A percentile compares a stretch with the other conserved stretches of the same genome.
Conservation (phyloP, 169 alveolate species). For the Plasmodium billcollinsi region DNA sequence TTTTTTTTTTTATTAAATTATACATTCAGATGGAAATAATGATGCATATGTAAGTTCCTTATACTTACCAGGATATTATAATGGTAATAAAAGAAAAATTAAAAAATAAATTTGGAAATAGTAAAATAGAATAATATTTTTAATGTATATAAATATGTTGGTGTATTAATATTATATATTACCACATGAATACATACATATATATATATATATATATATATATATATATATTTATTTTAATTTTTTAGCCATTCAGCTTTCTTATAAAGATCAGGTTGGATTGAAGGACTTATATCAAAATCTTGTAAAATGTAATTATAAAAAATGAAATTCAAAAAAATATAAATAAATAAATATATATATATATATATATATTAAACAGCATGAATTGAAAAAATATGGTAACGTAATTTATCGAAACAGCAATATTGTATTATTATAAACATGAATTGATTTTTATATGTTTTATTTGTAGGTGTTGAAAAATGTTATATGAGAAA, state of each 20-base stretch:
- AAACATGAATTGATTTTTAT: not conserved
- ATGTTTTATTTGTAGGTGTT: slow-evolving; percentile 14
- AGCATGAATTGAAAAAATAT: too few relatives aligned
- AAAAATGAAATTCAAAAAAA: not conserved
- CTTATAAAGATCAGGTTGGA: slow-evolving; percentile 13
- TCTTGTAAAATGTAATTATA: slow-evolving; percentile 35
- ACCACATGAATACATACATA: not conserved
- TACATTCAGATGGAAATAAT: slow-evolving; percentile 26
- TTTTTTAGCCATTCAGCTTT: slow-evolving; percentile 50
- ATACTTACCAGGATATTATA: slow-evolving; percentile 58
- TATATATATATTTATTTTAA: not conserved
- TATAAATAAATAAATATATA: not conserved
- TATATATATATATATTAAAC: too few relatives aligned
- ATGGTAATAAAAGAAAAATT: slow-evolving; percentile 18
- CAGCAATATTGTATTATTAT: not conserved
- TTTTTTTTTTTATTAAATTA: not conserved
- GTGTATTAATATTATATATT: too few relatives aligned
- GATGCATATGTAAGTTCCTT: slow-evolving; percentile 40
- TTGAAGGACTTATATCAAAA: slow-evolving; percentile 25
- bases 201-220: not conserved
- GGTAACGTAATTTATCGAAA: not conserved
- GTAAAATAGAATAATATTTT: not conserved
- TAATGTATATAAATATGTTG: too few relatives aligned
- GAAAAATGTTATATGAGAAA: slow-evolving; percentile 14
- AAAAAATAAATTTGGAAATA: not conserved